Base-by-base conservation (phyloP, 169 alveolate genomes). In the Cryptosporidium parvum region DNA sequence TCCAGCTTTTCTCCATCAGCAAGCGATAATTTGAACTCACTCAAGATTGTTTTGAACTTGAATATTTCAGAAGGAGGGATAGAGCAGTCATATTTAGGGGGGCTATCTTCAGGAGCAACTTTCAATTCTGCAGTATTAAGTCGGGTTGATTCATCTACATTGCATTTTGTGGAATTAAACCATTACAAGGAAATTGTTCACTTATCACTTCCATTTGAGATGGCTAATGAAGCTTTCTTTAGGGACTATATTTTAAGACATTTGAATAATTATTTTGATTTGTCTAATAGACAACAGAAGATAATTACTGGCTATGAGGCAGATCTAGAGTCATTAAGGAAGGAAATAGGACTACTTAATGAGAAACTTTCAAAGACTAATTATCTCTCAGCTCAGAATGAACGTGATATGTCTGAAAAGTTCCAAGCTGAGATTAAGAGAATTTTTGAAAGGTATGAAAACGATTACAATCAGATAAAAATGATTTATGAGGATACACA, bases 151-250 rank as follows among this genome's bases (percentile, higher is more conserved):
- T 80, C 89, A 3, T 80, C 61, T 51, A 31, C 45, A 14, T 44
- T 80, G 16, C 73, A 80, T 45, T 80, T 80, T 45, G 89, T 80
- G 1, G 89, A 80, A 31, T 45, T 65, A 16, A 80, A 80, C 33
- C 89, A 80, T 21, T 80, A 80, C 67, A 80, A 80, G 42, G 89
- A 80, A 42, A 80, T 80, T 35, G 75, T 80, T n/a, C 89, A 80
- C 35, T 51, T 80, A 42, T 62, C 89, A 16, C 68, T 80, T 26
- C 75, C 72, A 33, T 80, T 80, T 65, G 89, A 80, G 56, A 44
- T 61, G 42, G 89, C 89, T 26, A 62, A 44, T 48, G 89, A 80
- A 21, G 26, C 52, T 16, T 48, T 62, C 26, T 80, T 62, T 31
- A 59, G 89, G 42, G 75, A 80, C 8, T 61, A 80, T 44, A 48